These are phyloP conservation scores for Boehmeria nivea DNA, from an alignment of 306 rosid genomes.

Conservation along the genomic window DNA sequence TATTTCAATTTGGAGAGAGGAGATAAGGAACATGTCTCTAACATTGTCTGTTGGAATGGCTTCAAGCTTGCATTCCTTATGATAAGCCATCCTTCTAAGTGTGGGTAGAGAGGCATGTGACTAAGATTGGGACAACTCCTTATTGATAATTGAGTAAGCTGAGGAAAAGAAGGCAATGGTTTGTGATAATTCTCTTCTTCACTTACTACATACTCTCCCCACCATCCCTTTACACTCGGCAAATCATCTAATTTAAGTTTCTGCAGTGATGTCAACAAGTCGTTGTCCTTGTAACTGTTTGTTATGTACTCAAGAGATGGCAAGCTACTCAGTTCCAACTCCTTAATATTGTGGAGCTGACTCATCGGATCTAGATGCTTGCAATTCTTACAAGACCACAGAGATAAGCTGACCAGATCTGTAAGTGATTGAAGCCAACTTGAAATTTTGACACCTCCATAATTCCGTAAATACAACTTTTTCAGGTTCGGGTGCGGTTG, in stretches of 20 bases:
- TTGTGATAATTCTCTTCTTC: not conserved
- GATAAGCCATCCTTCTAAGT: not conserved
- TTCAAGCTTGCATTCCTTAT: not conserved
- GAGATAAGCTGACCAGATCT: not conserved
- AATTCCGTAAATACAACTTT: not conserved
- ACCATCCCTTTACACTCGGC: slow-evolving; percentile 20
- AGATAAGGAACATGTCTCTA: not conserved
- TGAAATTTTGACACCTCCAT: slow-evolving; percentile 15
- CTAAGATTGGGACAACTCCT: not conserved
- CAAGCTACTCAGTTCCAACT: not conserved
- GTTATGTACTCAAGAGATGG: not conserved
- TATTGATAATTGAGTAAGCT: not conserved
- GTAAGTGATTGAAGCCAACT: slow-evolving; percentile 2
- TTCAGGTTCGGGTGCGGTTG: slow-evolving; percentile 15
- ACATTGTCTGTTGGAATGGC: not conserved
- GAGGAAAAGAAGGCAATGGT: slow-evolving; percentile 1
- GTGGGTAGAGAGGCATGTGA: slow-evolving; percentile 12
- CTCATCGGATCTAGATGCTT: not conserved
- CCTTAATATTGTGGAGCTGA: slow-evolving; percentile 1
- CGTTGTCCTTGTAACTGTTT: not conserved
- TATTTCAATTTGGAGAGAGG: not conserved
- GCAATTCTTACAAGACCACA: rapidly evolving
- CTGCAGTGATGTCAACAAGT: not conserved
- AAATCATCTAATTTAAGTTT: rapidly evolving
- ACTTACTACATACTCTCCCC: not conserved